Evolutionary conservation across 208 protist species (phyloP).

Genomic region (Trypanosoma rangeli): DNA sequence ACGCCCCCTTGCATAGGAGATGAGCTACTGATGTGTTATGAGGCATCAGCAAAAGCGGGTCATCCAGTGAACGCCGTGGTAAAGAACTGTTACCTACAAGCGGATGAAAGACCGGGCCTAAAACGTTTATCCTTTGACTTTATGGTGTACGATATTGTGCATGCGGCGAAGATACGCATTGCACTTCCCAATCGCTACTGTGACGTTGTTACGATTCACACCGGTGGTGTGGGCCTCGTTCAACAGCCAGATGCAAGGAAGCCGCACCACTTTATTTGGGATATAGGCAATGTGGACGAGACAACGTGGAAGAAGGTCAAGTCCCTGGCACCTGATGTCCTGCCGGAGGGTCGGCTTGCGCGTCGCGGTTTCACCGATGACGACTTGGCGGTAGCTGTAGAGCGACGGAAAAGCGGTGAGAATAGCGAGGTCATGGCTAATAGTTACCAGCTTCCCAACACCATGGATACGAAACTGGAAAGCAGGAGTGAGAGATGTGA

Average conservation of each 20-base stretch:
- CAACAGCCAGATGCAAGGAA: conserved; percentile 22
- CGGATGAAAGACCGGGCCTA: conserved; percentile 33
- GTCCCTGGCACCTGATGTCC: conserved; percentile 7
- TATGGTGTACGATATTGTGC: conserved; percentile 32
- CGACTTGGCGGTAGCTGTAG: conserved; percentile 15
- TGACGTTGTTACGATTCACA: conserved; percentile 43
- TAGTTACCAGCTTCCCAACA: neutral
- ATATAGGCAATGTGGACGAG: conserved; percentile 46
- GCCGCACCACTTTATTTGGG: conserved; percentile 58
- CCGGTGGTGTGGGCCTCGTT: conserved; percentile 42
- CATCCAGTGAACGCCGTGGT: conserved; percentile 20
- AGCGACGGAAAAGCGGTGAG: neutral
- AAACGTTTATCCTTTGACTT: conserved; percentile 39
- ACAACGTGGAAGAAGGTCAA: conserved; percentile 19
- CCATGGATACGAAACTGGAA: neutral
- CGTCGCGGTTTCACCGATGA: conserved; percentile 27
- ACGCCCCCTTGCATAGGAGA: conserved; percentile 51
- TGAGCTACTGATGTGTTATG: conserved; percentile 42
- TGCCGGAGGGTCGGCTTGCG: conserved; percentile 18
- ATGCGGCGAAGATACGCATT: conserved; percentile 42
- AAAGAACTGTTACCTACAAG: conserved; percentile 33
- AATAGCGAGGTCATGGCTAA: neutral
- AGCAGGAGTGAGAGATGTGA: neutral
- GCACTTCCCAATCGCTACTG: conserved; percentile 58
- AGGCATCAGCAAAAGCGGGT: conserved; percentile 9